Percentiles rank a stretch among this genome's conserved stretches.
Evolutionary conservation across 1,284 basidiomycete genomes (phyloP).

Genomic region (Anthracocystis panici-leucophaei): DNA sequence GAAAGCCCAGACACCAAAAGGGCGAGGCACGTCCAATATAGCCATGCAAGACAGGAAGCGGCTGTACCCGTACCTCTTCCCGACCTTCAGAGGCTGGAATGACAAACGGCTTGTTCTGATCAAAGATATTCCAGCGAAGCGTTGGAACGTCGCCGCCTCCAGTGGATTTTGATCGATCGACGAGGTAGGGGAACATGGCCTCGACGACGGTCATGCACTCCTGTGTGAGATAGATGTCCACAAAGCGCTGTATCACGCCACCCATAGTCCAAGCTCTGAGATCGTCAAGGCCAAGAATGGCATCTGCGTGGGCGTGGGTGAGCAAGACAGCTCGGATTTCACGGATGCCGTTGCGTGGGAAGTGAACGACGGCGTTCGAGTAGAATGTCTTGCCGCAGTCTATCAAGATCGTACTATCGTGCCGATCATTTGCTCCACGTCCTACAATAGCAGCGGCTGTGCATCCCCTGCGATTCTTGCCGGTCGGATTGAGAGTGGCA

Average conservation of each 20-base stretch:
- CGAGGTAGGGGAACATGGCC: constrained; percentile 64
- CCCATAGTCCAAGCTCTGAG: constrained; percentile 67
- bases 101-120: constrained; percentile 40
- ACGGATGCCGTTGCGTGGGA: constrained; percentile 50
- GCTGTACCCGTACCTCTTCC: constrained; percentile 37
- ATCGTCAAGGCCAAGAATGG: constrained; percentile 64
- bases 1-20: constrained; percentile 63
- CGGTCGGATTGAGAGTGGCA: constrained; percentile 50
- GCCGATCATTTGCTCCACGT: constrained; percentile 16
- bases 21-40: constrained; percentile 42
- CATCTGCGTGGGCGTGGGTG: constrained; percentile 67
- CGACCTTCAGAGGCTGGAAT: constrained; percentile 26
- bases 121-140: constrained; percentile 64
- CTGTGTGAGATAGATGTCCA: constrained; percentile 64
- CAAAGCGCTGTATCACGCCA: constrained; percentile 52
- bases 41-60: constrained; percentile 62
- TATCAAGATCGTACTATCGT: constrained; percentile 58
- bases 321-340: constrained; percentile 62
- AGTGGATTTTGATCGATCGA: constrained; percentile 57
- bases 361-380: constrained; percentile 48
- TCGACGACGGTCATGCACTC: constrained; percentile 57
- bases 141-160: constrained; percentile 65
- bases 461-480: constrained; percentile 62
- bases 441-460: constrained; percentile 53
- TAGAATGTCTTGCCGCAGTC: constrained; percentile 68